phyloP scores from a whole-genome alignment of 306 rosid species.

The Luffa aegyptiaca region DNA sequence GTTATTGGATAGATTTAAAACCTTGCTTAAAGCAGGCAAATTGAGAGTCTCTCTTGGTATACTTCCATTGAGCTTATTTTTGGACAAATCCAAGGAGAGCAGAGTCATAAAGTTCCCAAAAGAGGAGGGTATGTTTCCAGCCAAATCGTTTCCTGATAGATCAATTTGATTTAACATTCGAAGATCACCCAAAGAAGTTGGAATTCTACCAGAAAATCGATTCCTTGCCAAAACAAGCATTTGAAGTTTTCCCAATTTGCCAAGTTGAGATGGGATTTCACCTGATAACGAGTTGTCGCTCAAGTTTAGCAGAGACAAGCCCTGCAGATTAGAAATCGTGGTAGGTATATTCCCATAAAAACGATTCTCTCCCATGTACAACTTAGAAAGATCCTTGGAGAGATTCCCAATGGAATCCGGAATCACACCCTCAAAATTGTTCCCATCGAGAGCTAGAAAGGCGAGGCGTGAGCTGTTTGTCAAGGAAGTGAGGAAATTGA shows the following conservation, averaged over 20 bases:
- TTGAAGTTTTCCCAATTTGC: conserved; percentile 34
- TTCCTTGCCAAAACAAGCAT: conserved; percentile 34
- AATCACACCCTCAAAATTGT: conserved; percentile 44
- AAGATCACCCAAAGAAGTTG: conserved; percentile 47
- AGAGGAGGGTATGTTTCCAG: conserved; percentile 31
- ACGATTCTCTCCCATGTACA: conserved; percentile 59
- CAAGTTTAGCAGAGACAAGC: conserved; percentile 45
- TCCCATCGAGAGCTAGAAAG: conserved; percentile 42
- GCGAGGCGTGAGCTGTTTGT: conserved; percentile 43
- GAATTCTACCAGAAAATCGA: conserved; percentile 37
- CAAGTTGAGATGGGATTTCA: conserved; percentile 48
- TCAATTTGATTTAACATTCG: conserved; percentile 34
- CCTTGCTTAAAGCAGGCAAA: conserved; percentile 35
- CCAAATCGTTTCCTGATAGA: conserved; percentile 43
- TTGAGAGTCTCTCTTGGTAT: conserved; percentile 40
- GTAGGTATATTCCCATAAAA: conserved; percentile 48
- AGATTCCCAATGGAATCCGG: conserved; percentile 61
- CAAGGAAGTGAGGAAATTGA: conserved; percentile 44
- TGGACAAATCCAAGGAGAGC: conserved; percentile 51
- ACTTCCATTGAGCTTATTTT: conserved; percentile 53
- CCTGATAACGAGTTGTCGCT: conserved; percentile 45
- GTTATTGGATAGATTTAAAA: conserved; percentile 54
- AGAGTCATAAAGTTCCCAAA: conserved; percentile 37
- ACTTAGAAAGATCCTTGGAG: conserved; percentile 28
- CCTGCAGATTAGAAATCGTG: conserved; percentile 35